Evolutionary conservation across 2,329 filamentous ascomycete species (phyloP).

Genomic region (Hypoxylon sp.): DNA sequence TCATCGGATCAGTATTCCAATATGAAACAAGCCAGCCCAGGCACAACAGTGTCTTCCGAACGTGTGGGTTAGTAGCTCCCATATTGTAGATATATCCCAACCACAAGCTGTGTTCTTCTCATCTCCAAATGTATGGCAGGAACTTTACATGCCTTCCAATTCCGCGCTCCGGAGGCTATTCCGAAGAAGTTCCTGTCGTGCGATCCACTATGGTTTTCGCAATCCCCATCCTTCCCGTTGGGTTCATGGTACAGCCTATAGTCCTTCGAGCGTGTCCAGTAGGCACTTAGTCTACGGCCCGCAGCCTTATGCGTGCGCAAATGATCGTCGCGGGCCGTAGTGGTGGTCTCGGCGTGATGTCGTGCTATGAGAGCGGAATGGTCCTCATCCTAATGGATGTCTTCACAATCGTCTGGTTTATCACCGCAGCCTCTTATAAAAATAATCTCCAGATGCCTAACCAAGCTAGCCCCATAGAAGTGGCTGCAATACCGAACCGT

Average conservation of each 20-base stretch:
- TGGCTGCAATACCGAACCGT: constrained; percentile 74
- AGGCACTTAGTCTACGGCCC: neutral
- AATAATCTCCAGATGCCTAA: constrained; percentile 79
- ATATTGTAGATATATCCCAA: neutral
- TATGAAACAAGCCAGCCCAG: neutral
- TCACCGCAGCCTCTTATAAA: constrained; percentile 59
- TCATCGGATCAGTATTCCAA: neutral
- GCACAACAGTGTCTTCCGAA: neutral
- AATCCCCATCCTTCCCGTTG: neutral
- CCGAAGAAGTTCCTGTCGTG: neutral
- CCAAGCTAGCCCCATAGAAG: constrained; percentile 77
- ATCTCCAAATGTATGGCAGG: neutral
- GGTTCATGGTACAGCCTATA: neutral
- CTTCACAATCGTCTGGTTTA: neutral
- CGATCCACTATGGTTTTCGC: neutral
- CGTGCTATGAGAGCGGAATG: constrained; percentile 30
- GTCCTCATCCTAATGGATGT: neutral
- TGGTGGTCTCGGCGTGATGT: constrained; percentile 2
- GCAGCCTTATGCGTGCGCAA: neutral
- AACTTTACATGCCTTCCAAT: neutral
- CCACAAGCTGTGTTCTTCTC: neutral
- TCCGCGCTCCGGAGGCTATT: neutral
- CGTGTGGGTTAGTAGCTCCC: neutral
- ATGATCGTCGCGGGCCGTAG: constrained; percentile 8
- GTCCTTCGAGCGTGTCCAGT: neutral